Conservation (phyloP, 2,329 filamentous ascomycete species). For the Incumbomyces delicatus region DNA sequence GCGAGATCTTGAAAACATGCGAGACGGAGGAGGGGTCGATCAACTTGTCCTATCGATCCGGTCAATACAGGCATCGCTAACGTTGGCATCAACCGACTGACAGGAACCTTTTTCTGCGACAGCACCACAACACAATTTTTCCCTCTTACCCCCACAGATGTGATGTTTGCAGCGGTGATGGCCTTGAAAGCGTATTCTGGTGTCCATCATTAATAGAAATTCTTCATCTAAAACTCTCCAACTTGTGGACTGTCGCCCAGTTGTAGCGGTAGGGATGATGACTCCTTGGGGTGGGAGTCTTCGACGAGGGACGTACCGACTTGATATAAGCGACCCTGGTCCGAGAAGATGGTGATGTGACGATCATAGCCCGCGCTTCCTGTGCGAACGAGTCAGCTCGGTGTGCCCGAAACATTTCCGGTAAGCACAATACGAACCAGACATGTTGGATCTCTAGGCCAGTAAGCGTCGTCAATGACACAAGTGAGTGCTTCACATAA, state of each 20-base stretch:
- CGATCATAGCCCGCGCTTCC: constrained; percentile 87
- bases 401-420: constrained; percentile 15
- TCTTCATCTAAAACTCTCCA: not conserved
- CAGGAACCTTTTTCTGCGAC: constrained; percentile 98
- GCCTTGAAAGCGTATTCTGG: constrained; percentile 99
- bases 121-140: constrained; percentile 96
- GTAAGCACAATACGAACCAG: constrained; percentile 28
- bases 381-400: constrained; percentile 31
- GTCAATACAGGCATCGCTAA: constrained; percentile 20
- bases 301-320: constrained; percentile 61
- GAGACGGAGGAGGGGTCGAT: constrained; percentile 96
- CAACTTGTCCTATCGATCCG: constrained; percentile 70
- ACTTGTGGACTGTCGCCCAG: too few relatives aligned
- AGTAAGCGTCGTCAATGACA: not conserved
- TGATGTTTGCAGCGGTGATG: constrained; percentile 98
- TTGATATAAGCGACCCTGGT: constrained; percentile 97
- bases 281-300: not conserved
- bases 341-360: constrained; percentile 99
- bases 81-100: constrained; percentile 42
- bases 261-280: too few relatives aligned
- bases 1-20: constrained; percentile 94
- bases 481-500: constrained; percentile 9
- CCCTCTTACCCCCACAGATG: constrained; percentile 87
- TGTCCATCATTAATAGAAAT: constrained; percentile 1
- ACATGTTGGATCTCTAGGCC: constrained; percentile 28